Base-by-base conservation (phyloP, 768 basidiomycete genomes). In the Lentinula edodes region DNA sequence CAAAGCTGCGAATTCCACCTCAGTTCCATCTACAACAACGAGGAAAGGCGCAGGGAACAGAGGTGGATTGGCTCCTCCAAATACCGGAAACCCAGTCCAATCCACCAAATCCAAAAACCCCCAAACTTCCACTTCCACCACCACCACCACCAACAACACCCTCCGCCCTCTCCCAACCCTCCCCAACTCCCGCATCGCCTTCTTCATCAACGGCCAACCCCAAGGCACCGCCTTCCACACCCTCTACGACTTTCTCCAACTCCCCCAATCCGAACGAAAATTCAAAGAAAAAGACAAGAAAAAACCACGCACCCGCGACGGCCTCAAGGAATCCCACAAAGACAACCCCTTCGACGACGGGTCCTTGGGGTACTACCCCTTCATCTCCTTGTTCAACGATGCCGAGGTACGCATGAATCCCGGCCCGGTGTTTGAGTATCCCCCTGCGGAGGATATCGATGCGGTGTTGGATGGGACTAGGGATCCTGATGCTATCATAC, bases 281-380 rank as follows among this genome's bases (percentile, higher is more conserved):
- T 81, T 81, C 7, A 85, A 86, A 67, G 85, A 84, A 61, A 84
- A 83, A 69, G 15, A 52, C 6, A 52, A 52, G n/a, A 35, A 87
- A 83, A 67, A 87, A 83, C n/a, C n/a, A 67, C 80, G 82, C 41
- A 74, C 79, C n/a, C 82, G 83, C 60, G 83, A 86, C 69, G 86
- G 84, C 54, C 85, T 87, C 52, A 85, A 87, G 57, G 87, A 90
- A 16, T 59, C 58, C 67, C 88, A 89, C 69, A 81, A 82, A 62
- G 90, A 92, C 74, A 95, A 95, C 64, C 83, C 83, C 2, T 91
- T 93, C 67, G 95, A 99, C 71, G 97, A 99, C 71, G 97, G 96
- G 18, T 87, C 90, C 18, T 76, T 97, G 6, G 97, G 97, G 0
- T 99, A 99, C 74, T 98, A 94, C 71, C 94, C 96, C 0, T 88